Base-by-base conservation (phyloP, 495 filamentous ascomycete species). In the Neurospora terricola region DNA sequence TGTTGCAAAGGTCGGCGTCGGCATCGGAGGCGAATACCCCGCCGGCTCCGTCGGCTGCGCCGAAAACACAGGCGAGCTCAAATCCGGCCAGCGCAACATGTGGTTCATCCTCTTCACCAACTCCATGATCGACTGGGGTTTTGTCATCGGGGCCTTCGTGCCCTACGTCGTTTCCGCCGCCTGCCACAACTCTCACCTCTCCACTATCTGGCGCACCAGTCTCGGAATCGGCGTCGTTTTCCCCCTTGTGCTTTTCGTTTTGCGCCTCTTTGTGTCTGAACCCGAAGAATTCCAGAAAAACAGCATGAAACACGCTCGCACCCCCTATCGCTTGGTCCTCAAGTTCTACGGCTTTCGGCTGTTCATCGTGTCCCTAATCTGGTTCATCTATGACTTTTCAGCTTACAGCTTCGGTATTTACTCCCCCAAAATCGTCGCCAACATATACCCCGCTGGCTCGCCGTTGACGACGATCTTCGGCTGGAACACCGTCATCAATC, bases 61-160 rank as follows among this genome's bases (percentile, higher is more conserved):
- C 23, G 94, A 98, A 82, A 91, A 90, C 37, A 93, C 90, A 0
- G 92, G 92, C 21, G 93, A 97, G 78, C 82, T 97, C 73, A 92
- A 92, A 79, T 78, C 79, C 10, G 94, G 94, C n/a, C 90, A 90
- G 30, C 84, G 94, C 16, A 95, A 97, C 77, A 87, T 90, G 27
- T 97, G 93, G 93, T 98, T 97, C 81, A 93, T 96, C 77, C 85
- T 96, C 75, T 97, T 96, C 81, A 98, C 94, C 62, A 97, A 97
- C 82, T 87, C 92, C 40, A 90, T 92, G 84, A 96, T 98, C 73
- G 93, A 97, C 79, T 87, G 83, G 84, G 93, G 90, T 0, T 95
- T 92, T 70, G 91, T 96, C 5, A 82, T 92, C 54, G 89, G 92
- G 3, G 88, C 92, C 0, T 86, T 97, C 68, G 89, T 93, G 3